phyloP scores from a whole-genome alignment of 306 rosid genomes.

The Boehmeria nivea region DNA sequence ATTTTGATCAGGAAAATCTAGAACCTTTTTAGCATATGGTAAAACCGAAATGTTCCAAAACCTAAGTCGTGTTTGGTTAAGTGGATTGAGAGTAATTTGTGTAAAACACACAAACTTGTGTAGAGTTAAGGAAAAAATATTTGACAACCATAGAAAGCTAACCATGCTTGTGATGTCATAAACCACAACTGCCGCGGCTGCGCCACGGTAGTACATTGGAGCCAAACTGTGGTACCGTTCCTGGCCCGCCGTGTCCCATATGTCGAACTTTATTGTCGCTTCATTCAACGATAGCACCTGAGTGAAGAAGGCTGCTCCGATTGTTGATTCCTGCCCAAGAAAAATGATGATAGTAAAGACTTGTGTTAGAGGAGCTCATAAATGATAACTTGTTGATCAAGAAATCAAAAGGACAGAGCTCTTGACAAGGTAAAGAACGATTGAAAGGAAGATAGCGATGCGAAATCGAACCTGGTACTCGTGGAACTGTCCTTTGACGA shows the following conservation, averaged over 20 bases:
- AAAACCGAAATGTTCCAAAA: too few species aligned
- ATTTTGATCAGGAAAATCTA: neutral
- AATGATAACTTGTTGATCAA: neutral
- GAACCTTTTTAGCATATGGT: neutral
- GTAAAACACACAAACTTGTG: neutral
- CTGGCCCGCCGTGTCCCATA: conserved; percentile 97
- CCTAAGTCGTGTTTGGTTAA: too few species aligned
- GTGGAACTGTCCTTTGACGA: conserved; percentile 76
- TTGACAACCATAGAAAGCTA: neutral
- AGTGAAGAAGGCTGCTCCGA: conserved; percentile 88
- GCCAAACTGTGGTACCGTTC: conserved; percentile 90
- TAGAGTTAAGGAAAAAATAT: too few species aligned
- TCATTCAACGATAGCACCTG: conserved; percentile 76
- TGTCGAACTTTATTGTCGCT: conserved; percentile 74
- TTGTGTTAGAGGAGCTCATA: too few species aligned
- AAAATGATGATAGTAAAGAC: neutral
- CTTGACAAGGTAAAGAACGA: conserved; percentile 2
- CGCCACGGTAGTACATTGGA: conserved; percentile 95
- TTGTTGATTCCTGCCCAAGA: conserved; percentile 69
- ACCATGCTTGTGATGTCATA: conserved; percentile 70
- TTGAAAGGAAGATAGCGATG: neutral
- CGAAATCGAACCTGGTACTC: conserved; percentile 61
- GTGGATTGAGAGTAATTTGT: too few species aligned
- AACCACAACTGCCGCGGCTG: conserved; percentile 79
- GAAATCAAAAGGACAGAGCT: neutral